phyloP scores from a whole-genome alignment of 176 grass and related monocot genomes.

The Pharus latifolius region DNA sequence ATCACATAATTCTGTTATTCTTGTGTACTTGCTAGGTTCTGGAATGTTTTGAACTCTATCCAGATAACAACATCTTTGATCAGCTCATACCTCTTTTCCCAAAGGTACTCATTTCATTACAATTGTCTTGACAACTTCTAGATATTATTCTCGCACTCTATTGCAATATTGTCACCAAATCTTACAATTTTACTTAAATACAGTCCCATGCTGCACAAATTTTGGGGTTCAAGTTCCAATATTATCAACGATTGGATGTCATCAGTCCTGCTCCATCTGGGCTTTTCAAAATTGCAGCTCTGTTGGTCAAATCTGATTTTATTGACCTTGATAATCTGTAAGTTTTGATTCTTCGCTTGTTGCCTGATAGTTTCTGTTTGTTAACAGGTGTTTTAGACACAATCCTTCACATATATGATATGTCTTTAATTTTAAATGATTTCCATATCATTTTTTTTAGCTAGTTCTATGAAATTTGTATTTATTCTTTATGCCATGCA shows the following conservation, averaged over 20 bases:
- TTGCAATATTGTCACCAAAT: not conserved
- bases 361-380: not conserved
- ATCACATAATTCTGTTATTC: slow-evolving; percentile 6
- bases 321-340: slow-evolving; percentile 94
- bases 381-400: not conserved
- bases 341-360: slow-evolving; percentile 8
- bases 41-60: slow-evolving; percentile 94
- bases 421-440: not conserved
- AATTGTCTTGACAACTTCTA: not conserved
- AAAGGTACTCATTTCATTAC: slow-evolving; percentile 53
- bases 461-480: too few relatives aligned
- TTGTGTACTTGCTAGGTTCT: slow-evolving; percentile 53
- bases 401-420: not conserved
- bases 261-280: slow-evolving; percentile 57
- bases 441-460: not conserved
- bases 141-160: not conserved
- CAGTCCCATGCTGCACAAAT: slow-evolving; percentile 97
- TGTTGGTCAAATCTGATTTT: slow-evolving; percentile 84
- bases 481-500: not conserved
- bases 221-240: slow-evolving; percentile 99
- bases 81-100: slow-evolving; percentile 97
- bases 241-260: slow-evolving; percentile 92
- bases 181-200: slow-evolving; percentile 21
- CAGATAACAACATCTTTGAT: slow-evolving; percentile 71
- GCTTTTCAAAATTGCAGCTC: slow-evolving; percentile 69